Conservation (phyloP, 2,329 filamentous ascomycete species). For the Microcyclospora tardicrescens region DNA sequence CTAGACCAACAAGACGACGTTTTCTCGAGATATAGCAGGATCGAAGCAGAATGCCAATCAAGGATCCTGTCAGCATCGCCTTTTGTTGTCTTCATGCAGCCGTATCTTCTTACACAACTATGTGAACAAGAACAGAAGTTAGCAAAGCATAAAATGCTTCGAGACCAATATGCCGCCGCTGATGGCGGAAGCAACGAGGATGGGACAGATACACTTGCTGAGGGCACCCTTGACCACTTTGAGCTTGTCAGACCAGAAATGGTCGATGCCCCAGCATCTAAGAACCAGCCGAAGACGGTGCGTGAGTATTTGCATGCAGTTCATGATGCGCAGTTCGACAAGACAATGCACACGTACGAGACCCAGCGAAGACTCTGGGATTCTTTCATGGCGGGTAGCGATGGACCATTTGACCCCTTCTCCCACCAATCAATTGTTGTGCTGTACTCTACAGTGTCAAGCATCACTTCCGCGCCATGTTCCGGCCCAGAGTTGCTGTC, state of each 20-base stretch:
- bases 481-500: constrained; percentile 81
- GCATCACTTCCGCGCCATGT: constrained; percentile 84
- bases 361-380: constrained; percentile 96
- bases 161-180: constrained; percentile 50
- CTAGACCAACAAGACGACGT: constrained; percentile 20
- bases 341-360: constrained; percentile 82
- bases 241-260: constrained; percentile 89
- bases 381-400: constrained; percentile 76
- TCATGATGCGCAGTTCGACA: constrained; percentile 93
- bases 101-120: constrained; percentile 82
- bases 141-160: constrained; percentile 66
- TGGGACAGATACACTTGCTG: constrained; percentile 4
- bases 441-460: constrained; percentile 86
- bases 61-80: constrained; percentile 90
- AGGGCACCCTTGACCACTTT: constrained; percentile 43
- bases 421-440: constrained; percentile 95
- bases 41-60: constrained; percentile 85
- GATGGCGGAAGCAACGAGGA: constrained; percentile 26
- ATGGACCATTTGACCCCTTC: constrained; percentile 85
- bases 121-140: constrained; percentile 81
- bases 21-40: constrained; percentile 85
- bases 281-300: constrained; percentile 75
- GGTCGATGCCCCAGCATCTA: constrained; percentile 75
- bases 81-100: constrained; percentile 89
- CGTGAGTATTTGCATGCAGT: constrained; percentile 90